Evolutionary conservation across 352 stramenopile species (phyloP), one percentile per base, ranked within the genome.

Genomic region (Peronospora belbahrii): DNA sequence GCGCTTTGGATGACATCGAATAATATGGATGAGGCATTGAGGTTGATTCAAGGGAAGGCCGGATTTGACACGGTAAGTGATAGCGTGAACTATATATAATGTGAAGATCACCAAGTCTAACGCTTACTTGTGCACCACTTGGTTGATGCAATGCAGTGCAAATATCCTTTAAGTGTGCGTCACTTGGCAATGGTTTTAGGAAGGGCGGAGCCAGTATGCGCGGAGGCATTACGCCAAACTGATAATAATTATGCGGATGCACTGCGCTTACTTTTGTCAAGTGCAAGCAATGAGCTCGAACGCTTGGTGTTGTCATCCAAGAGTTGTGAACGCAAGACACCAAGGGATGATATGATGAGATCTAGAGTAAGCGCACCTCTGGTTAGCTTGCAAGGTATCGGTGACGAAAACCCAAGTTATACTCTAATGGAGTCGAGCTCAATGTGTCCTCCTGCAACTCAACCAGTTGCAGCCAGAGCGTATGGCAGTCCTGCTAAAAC

Each of bases 331-430:
- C 3, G 8, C 27, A 17, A 11, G 2, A 9, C 14, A 25, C 2
- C 22, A 24, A 38, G 1, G 22, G 48, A 43, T 33, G 18, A 4
- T 11, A 19, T n/a, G 6, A 8, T 30, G 9, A 1, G 23, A 39
- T 51, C 18, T n/a, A 35, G 17, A 0, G 4, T 11, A 13, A 49
- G 23, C 36, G n/a, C 13, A 23, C 50, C 45, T 2, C 24, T 76
- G 18, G 51, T 78, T 35, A 81, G 66, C 19, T 68, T 83, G 4
- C 78, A 90, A 60, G 79, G 88, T 15, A 59, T 84, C 5, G 67
- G 72, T 15, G 79, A 88, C 9, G 80, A 94, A 42, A 94, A 94
- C 32, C 65, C 74, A 20, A 92, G 74, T 28, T 94, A 92, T 20
- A 53, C 58, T 18, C 62, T 94, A 6, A 37, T 62, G 3, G 80